Evolutionary conservation across 257 asterid species (phyloP), one percentile per base, ranked within the genome.

Genomic region (Ballota nigra): DNA sequence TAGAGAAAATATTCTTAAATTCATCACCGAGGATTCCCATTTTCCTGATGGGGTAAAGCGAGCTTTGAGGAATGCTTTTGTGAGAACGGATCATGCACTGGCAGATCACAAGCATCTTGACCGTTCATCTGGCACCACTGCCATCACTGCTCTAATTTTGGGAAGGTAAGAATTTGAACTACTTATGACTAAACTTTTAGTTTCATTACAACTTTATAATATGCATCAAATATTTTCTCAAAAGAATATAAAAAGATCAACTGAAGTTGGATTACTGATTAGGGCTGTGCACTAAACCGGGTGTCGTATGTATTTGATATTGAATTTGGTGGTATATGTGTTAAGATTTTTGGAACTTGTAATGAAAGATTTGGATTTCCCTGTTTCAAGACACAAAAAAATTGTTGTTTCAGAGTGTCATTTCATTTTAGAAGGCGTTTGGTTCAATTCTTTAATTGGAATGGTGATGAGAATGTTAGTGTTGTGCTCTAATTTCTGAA

Each of bases 91-190:
- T 70, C 84, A 90, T 65, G 91, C 92, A 0, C 72, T 92, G 15
- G 95, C 95, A 24, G 96, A 92, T 77, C 76, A 85, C 51, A 80
- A 87, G 68, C 74, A 80, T 64, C 86, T 92, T 8, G 96, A 92
- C 55, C 84, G 56, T 58, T 81, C 93, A 6, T 90, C 92, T 8
- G 93, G 96, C 36, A 88, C 98, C 70, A 92, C 98, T 36, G 96
- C 83, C 61, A 82, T 88, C 43, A 84, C 80, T 45, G 94, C 98
- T 72, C 87, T 92, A 1, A 74, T 87, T 10, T 57, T 87, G 77
- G 96, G 92, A 79, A 68, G 98, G 97, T 92, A 77, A 82, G 77
- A 64, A 40, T 69, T 57, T 24, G 6, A 12, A 52, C 61, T 58
- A 22, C 4, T 26, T 62, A 28, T 52, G 26, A 55, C 56, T 45